Percentiles rank a stretch among this genome's conserved stretches.
Evolutionary conservation across 2,329 filamentous ascomycete genomes (phyloP).

Genomic region (Zopfia rhizophila): DNA sequence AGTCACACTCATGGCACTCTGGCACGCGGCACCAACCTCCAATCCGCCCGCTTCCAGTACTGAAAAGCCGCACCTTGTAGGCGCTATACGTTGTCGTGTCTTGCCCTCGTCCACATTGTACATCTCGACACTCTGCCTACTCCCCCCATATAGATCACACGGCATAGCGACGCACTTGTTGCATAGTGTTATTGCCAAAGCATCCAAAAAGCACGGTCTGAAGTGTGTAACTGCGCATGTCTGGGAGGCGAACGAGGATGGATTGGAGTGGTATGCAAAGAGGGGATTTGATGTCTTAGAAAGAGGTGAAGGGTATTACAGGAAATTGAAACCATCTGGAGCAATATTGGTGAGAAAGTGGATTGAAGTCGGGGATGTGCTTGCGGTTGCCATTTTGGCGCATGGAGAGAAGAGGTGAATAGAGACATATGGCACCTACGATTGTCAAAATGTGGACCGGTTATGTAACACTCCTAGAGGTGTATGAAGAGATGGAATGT

Average conservation of each 20-base stretch:
- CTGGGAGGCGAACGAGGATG: constrained; percentile 71
- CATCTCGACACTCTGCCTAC: constrained; percentile 68
- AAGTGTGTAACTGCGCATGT: constrained; percentile 69
- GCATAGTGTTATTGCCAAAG: constrained; percentile 57
- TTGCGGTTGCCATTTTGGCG: constrained; percentile 17
- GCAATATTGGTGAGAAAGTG: constrained; percentile 63
- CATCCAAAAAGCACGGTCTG: constrained; percentile 61
- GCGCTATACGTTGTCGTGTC: constrained; percentile 60
- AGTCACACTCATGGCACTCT: constrained; percentile 69
- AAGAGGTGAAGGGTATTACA: constrained; percentile 67
- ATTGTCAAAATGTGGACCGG: background rate
- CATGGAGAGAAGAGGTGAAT: constrained; percentile 1
- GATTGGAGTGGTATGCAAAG: constrained; percentile 68
- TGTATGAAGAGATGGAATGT: no score
- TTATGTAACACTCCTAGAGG: background rate
- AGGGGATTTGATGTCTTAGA: constrained; percentile 65
- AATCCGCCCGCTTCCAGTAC: constrained; percentile 2
- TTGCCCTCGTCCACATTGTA: constrained; percentile 61
- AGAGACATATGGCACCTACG: no score
- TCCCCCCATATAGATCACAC: constrained; percentile 68
- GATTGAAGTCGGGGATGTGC: constrained; percentile 50
- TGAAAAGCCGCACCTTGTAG: constrained; percentile 52
- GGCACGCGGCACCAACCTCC: constrained; percentile 53
- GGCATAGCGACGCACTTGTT: constrained; percentile 68
- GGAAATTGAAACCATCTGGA: constrained; percentile 65